A percentile compares a stretch with the other conserved stretches of the same genome.
Evolutionary conservation across 2,329 filamentous ascomycete genomes (phyloP).

Genomic region (Xylaria sp.): DNA sequence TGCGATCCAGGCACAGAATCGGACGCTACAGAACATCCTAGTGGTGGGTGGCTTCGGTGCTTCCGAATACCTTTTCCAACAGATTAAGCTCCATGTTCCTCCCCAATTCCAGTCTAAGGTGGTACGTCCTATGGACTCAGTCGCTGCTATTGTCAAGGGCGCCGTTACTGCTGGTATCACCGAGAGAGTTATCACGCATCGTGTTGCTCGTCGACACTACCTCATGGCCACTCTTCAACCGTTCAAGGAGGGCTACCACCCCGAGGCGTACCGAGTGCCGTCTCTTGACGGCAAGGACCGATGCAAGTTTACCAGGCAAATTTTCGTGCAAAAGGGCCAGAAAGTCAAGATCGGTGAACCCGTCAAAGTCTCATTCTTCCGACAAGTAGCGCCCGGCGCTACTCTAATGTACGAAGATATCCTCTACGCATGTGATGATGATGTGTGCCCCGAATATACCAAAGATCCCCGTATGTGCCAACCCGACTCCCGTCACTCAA

Average conservation of each 20-base stretch:
- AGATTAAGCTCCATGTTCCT: conserved; percentile 98
- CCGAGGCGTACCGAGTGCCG: conserved; percentile 96
- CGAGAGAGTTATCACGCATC: conserved; percentile 94
- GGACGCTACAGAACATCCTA: conserved; percentile 91
- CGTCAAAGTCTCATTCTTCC: conserved; percentile 98
- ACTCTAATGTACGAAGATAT: conserved; percentile 99
- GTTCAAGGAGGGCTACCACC: conserved; percentile 98
- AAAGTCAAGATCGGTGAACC: conserved; percentile 99
- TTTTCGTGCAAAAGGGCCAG: conserved; percentile 98
- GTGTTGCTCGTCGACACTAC: conserved; percentile 96
- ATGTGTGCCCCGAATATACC: conserved; percentile 97
- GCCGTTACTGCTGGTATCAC: conserved; percentile 98
- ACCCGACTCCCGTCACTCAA: neutral
- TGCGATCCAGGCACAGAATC: conserved; percentile 96
- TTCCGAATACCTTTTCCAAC: conserved; percentile 98
- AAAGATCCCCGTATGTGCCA: conserved; percentile 93
- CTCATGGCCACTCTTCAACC: conserved; percentile 99
- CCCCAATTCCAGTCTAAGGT: conserved; percentile 99
- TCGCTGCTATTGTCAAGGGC: conserved; percentile 97
- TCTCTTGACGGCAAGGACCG: conserved; percentile 96
- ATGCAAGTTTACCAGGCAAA: conserved; percentile 98
- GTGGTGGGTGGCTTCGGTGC: conserved; percentile 98
- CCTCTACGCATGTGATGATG: conserved; percentile 95
- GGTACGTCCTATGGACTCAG: conserved; percentile 97
- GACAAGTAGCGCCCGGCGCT: conserved; percentile 94